Evolutionary conservation across 306 rosid genomes (phyloP).

Genomic region (Oemleria cerasiformis): DNA sequence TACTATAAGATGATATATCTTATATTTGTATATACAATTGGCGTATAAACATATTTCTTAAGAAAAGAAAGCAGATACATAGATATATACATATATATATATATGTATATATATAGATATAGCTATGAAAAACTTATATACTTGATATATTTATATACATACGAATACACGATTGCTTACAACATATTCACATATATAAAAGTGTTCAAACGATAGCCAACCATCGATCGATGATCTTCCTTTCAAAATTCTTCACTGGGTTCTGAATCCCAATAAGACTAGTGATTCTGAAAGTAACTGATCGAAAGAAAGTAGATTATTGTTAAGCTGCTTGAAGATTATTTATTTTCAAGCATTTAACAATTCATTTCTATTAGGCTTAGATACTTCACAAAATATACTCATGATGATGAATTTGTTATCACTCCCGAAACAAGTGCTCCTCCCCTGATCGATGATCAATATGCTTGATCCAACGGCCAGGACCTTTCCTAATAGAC

Average conservation of each 20-base stretch:
- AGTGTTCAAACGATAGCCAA: too few relatives aligned
- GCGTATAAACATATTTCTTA: too few relatives aligned
- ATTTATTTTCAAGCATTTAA: constrained; percentile 11
- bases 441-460: constrained; percentile 80
- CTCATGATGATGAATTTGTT: too few relatives aligned
- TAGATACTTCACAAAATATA: neutral
- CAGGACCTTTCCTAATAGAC: constrained; percentile 15
- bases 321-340: constrained; percentile 12
- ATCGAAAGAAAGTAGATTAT: neutral
- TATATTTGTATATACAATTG: too few relatives aligned
- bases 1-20: too few relatives aligned
- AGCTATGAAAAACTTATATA: too few relatives aligned
- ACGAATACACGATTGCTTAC: too few relatives aligned
- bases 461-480: constrained; percentile 78
- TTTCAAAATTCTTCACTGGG: neutral
- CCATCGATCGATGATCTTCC: neutral
- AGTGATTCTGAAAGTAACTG: constrained; percentile 3
- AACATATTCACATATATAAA: too few relatives aligned
- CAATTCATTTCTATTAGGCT: neutral
- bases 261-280: neutral
- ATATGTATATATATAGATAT: too few relatives aligned
- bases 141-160: too few relatives aligned
- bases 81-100: too few relatives aligned
- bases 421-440: constrained; percentile 54
- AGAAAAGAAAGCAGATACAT: too few relatives aligned